Base-by-base conservation (phyloP, 306 rosid genomes). In the Luffa acutangula region DNA sequence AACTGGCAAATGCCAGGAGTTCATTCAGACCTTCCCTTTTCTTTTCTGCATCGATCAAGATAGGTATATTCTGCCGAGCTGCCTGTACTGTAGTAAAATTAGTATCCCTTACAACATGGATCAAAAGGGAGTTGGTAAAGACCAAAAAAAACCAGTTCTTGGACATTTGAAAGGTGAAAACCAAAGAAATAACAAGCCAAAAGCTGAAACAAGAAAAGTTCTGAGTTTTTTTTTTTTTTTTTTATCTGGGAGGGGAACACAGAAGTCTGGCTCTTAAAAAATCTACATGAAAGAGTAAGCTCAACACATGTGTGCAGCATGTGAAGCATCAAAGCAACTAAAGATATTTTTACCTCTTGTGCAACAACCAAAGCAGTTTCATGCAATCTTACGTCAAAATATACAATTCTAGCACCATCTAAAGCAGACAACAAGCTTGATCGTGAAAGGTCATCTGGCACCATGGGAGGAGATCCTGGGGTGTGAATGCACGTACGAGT, bases 401-500 rank as follows among this genome's bases (percentile, higher is more conserved):
- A 95, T 59, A 85, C 88, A 78, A 95, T 82, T 89, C 87, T 88
- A 67, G 99, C 93, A 66, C 88, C 97, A 85, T 89, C 85, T 81
- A 93, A 78, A 20, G 95, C 89, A 80, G 96, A 93, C 56, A 80
- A 82, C 58, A 95, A 53, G 80, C 81, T 89, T 45, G 91, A 79
- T 67, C 7, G 86, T 14, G 96, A 83, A 78, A 92, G 83, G 81
- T 95, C 97, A 65, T 85, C 88, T 25, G 93, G 89, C 85, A 78
- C 80, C 93, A 92, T 57, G 49, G 91, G 89, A 89, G 97, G 97
- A 80, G 91, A 89, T 82, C 93, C 98, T 17, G 96, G 88, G 72
- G 97, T 91, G 88, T 80, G 87, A 77, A 95, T 90, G 78, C 93
- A 89, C 5, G 97, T 95, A 41, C 97, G 97, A 75, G 97, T 87